phyloP scores from a whole-genome alignment of 2,329 filamentous ascomycete species.

The Ceratocystis lukuohia region DNA sequence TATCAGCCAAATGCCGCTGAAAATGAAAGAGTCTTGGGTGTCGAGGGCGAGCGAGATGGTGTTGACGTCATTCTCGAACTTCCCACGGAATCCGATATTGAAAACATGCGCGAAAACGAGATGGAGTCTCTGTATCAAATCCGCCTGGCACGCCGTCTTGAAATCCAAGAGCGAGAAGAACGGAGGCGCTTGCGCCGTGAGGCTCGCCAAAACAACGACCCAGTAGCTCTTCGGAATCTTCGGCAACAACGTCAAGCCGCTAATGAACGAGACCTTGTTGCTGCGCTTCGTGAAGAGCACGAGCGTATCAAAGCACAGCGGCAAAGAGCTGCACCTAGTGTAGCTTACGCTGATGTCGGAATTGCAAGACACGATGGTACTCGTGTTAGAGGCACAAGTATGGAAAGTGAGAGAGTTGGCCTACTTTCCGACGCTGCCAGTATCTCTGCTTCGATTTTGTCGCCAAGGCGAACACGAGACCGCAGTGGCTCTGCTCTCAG shows the following conservation, averaged over 20 bases:
- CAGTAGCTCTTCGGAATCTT: slow-evolving; percentile 52
- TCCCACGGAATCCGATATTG: slow-evolving; percentile 67
- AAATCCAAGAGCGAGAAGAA: slow-evolving; percentile 65
- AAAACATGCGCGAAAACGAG: slow-evolving; percentile 66
- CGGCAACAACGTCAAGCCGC: slow-evolving; percentile 41
- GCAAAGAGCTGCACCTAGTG: slow-evolving; percentile 55
- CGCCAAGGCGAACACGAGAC: slow-evolving; percentile 30
- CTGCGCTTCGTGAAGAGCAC: slow-evolving; percentile 44
- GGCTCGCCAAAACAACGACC: slow-evolving; percentile 58
- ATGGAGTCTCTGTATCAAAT: slow-evolving; percentile 93
- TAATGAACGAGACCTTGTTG: slow-evolving; percentile 39
- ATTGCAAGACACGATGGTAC: slow-evolving; percentile 67
- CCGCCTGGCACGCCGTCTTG: slow-evolving; percentile 58
- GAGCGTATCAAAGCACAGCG: slow-evolving; percentile 45
- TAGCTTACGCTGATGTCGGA: slow-evolving; percentile 64
- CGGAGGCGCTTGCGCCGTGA: slow-evolving; percentile 56
- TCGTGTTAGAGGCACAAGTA: slow-evolving; percentile 57
- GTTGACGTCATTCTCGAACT: slow-evolving; percentile 84
- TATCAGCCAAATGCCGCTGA: slow-evolving; percentile 63
- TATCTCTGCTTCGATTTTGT: slow-evolving; percentile 34
- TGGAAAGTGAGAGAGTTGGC: slow-evolving; percentile 58
- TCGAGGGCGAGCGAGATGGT: slow-evolving; percentile 81
- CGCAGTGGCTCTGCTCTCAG: slow-evolving; percentile 44
- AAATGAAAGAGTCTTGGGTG: slow-evolving; percentile 68
- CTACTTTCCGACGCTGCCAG: slow-evolving; percentile 59